Base-by-base conservation (phyloP, 257 asterid species). In the Cinchona pubescens region DNA sequence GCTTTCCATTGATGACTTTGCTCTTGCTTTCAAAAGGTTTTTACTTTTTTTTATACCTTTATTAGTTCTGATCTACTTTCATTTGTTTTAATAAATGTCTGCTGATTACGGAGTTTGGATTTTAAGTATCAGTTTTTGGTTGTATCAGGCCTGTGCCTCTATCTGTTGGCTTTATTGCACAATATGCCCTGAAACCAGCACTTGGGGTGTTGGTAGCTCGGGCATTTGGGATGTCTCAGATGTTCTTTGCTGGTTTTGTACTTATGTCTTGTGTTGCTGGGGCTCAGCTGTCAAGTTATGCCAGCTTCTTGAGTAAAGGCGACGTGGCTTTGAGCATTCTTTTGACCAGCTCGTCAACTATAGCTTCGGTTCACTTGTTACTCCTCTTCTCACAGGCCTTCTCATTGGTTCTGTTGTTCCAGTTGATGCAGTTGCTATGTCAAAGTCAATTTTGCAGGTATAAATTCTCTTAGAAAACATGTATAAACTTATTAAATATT, bases 391-490 rank as follows among this genome's bases (percentile, higher is more conserved):
- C 71, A 91, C 98, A 0, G 97, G 99, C 64, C 92, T 95, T 85
- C 93, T 95, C 64, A 88, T 95, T 49, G 99, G 98, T 80, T 95
- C 99, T 29, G 99, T 95, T 25, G 96, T 95, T 66, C 98, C 98
- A 5, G 96, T 95, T 60, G 98, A 95, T 80, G 98, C 96, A 30
- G 73, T 91, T 65, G 97, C 99, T 25, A 95, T 95, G 99, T 89
- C 99, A 25, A 95, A 90, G 82, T 91, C 99, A 46, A 95, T 95
- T 85, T 81, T 92, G 85, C 99, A 95, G 97, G 99, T 92, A 83
- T 56, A 19, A 10, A 30, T 66, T n/a, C 56, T 38, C 61, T 55
- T 70, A 58, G 61, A 30, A 62, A 66, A 67, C 37, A 61, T 60
- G 40, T 49, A 9, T 16, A n/a, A 62, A 16, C 11, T 35, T 49